phyloP scores from a whole-genome alignment of 768 basidiomycete genomes.

The Podaxis sp. region DNA sequence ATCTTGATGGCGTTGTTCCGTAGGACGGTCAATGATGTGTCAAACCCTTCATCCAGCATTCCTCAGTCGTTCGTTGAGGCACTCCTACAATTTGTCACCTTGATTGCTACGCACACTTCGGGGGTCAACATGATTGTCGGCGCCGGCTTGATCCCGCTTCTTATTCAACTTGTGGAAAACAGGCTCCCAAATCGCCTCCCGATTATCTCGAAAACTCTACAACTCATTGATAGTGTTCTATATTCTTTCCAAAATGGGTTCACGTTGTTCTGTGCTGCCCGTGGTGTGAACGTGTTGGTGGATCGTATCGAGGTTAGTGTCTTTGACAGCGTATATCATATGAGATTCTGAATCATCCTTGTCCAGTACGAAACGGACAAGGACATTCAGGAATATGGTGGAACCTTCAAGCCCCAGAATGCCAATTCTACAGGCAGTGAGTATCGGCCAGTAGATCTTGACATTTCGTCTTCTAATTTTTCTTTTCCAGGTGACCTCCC shows the following conservation, averaged over 20 bases:
- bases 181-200: conserved; percentile 61
- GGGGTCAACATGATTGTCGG: conserved; percentile 94
- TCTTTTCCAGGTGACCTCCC: conserved; percentile 57
- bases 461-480: not conserved
- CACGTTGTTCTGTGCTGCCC: conserved; percentile 76
- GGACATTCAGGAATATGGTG: conserved; percentile 54
- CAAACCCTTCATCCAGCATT: conserved; percentile 56
- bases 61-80: conserved; percentile 81
- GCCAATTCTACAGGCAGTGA: conserved; percentile 17
- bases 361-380: conserved; percentile 62
- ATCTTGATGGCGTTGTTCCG: conserved; percentile 87
- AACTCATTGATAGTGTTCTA: conserved; percentile 86
- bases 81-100: conserved; percentile 80
- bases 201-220: conserved; percentile 86
- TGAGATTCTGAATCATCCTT: conserved; percentile 5
- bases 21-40: conserved; percentile 72
- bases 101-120: conserved; percentile 77
- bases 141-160: conserved; percentile 83
- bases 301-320: conserved; percentile 76
- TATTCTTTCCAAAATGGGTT: conserved; percentile 89
- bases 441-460: conserved; percentile 5
- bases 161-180: conserved; percentile 88
- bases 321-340: not conserved
- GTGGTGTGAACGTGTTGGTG: conserved; percentile 83
- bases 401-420: conserved; percentile 18